Evolutionary conservation across 345 rosid species (phyloP), one percentile per base, ranked within the genome.

Genomic region (Dipteronia sinensis): DNA sequence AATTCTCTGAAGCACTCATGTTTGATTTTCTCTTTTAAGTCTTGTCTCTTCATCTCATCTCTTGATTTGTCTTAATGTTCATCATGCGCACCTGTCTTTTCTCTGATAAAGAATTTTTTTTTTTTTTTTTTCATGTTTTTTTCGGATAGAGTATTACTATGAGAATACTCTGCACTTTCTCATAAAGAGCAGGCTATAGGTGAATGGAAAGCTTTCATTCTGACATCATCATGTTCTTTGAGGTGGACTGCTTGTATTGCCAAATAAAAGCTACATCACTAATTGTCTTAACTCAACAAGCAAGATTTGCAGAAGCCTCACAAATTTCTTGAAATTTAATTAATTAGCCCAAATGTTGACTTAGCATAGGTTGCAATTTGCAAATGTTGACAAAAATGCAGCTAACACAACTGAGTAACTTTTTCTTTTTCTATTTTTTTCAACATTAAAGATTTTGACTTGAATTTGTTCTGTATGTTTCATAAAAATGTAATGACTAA

Each of bases 21-120:
- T 29, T 74, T 5, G 46, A 62, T 62, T 53, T 53, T 64, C 69
- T 74, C 58, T 62, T 65, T 63, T 74, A 3, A 40, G 13, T 64
- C 62, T 72, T 15, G 10, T 65, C 34, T 20, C 40, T 42, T 34
- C 12, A 23, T 62, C 56, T 31, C 34, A 61, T 9, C 2, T 8
- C 59, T 13, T 15, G 59, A n/a, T 11, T 51, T 6, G 62, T 46
- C n/a, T 19, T 8, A 22, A 7, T 25, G 69, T 25, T 31, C 63
- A 49, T 65, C 25, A 65, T 64, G 3, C 38, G 20, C 49, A 19
- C 55, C 23, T 62, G 34, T 44, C 7, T 16, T 62, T 59, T 42
- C 40, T 27, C 15, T 42, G 76, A 73, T 40, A n/a, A 53, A n/a
- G 44, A 49, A 65, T 13, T 51, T n/a, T 11, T 66, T 66, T 9